Evolutionary conservation across 345 rosid species (phyloP), one percentile per base, ranked within the genome.

Genomic region (Lenwebbia sp.): DNA sequence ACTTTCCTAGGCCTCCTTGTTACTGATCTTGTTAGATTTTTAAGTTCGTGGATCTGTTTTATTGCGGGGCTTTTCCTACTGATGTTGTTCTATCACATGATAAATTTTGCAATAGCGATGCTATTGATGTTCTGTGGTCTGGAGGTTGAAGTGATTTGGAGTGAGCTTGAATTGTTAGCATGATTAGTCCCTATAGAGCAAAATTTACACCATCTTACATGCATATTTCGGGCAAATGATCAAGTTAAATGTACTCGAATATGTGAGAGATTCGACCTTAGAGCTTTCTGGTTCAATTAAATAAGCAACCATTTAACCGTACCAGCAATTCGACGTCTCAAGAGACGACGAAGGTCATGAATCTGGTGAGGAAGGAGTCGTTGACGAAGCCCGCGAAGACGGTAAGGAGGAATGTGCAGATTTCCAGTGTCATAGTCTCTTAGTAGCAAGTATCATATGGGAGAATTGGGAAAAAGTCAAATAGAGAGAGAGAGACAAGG

Each of bases 131-230:
- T 54, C n/a, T 83, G 57, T 50, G 87, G 54, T 44, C 13, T 0
- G 87, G 83, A 54, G 98, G 96, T 81, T 88, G 91, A 76, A 95
- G 58, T 9, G 84, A 84, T 2, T 86, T 75, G 75, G 14, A 23
- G 82, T 89, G 92, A 57, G 94, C 92, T 91, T 95, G 98, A 28
- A 93, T 2, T 33, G 94, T 92, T 74, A 94, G 85, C 58, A 93
- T 70, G 51, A 91, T 65, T 51, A 95, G 89, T 47, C 94, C 96
- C 96, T 93, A 47, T 40, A 25, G 21, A 82, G 8, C 57, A n/a
- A 26, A 3, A 56, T 12, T n/a, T n/a, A 25, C 33, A 86, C 21
- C 4, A 62, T 54, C 22, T n/a, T 28, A 62, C 75, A 3, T 4
- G 23, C 41, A 62, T 37, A 62, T 62, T 30, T 8, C 7, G 75